These are phyloP conservation scores for Hericium alpestre DNA, from an alignment of 768 basidiomycete genomes.

Conservation along the genomic window DNA sequence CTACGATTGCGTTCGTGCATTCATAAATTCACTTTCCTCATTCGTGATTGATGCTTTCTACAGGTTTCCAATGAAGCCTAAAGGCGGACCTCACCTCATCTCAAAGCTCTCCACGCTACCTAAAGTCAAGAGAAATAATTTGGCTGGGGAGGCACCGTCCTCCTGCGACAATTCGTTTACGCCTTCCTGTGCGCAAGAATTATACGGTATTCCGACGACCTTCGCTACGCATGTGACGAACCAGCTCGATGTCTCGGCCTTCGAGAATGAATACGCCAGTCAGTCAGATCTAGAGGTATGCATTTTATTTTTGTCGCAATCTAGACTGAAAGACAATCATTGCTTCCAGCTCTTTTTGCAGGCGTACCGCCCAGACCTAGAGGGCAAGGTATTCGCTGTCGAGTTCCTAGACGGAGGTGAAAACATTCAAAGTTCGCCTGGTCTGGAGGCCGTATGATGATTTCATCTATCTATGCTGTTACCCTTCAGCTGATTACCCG, in stretches of 20 bases:
- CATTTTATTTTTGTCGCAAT: background rate
- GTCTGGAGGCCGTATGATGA: background rate
- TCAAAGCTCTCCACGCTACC: background rate
- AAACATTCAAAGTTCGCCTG: slow-evolving; percentile 12
- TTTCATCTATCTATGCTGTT: background rate
- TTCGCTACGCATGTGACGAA: slow-evolving; percentile 16
- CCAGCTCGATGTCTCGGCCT: slow-evolving; percentile 22
- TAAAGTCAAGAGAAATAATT: background rate
- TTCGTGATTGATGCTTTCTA: background rate
- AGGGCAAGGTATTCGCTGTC: slow-evolving; percentile 3
- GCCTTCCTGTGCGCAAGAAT: slow-evolving; percentile 22
- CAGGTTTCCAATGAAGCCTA: background rate
- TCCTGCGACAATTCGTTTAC: slow-evolving; percentile 12
- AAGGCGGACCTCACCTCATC: background rate
- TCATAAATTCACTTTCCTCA: too few species aligned
- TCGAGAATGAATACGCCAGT: slow-evolving; percentile 21
- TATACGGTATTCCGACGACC: slow-evolving; percentile 27
- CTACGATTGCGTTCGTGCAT: slow-evolving; percentile 9
- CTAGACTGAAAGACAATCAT: background rate
- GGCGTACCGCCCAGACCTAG: background rate
- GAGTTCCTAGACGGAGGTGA: slow-evolving; percentile 16
- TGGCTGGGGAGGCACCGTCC: background rate
- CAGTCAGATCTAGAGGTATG: slow-evolving; percentile 18
- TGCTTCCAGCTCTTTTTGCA: background rate
- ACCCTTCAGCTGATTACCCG: too few species aligned